Percentiles rank a stretch among this genome's conserved stretches.
Evolutionary conservation across 2,329 filamentous ascomycete genomes (phyloP).

Genomic region (Beauveria australis): DNA sequence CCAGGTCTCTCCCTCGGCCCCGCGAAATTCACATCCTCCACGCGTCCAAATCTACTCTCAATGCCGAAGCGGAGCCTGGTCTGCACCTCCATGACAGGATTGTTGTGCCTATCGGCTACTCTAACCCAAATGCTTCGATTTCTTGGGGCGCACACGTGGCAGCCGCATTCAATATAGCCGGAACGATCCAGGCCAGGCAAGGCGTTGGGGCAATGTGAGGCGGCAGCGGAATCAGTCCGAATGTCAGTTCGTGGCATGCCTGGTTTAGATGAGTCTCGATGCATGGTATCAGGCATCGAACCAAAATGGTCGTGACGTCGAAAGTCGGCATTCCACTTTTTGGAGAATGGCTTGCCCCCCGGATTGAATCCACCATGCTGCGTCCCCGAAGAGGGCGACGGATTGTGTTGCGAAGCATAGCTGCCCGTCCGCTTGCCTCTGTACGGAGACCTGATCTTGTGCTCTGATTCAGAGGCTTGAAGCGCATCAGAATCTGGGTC

Average conservation of each 20-base stretch:
- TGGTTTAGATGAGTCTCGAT: neutral
- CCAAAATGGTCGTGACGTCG: neutral
- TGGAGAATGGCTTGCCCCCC: neutral
- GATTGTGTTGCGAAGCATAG: neutral
- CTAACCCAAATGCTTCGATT: constrained; percentile 25
- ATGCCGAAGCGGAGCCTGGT: constrained; percentile 24
- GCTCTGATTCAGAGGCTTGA: neutral
- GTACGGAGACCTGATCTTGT: neutral
- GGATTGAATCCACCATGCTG: neutral
- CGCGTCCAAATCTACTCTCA: constrained; percentile 19
- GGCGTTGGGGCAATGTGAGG: neutral
- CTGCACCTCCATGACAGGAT: constrained; percentile 17
- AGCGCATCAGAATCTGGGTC: too few species aligned
- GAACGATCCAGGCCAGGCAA: neutral
- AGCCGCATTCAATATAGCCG: constrained; percentile 23
- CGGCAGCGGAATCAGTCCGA: neutral
- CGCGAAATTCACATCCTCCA: constrained; percentile 21
- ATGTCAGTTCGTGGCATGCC: neutral
- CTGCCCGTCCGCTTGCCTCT: neutral
- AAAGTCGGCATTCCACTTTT: neutral
- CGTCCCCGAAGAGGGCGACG: neutral
- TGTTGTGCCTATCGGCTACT: constrained; percentile 16
- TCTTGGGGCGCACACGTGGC: constrained; percentile 19
- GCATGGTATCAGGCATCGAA: neutral
- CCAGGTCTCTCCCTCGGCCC: neutral